A percentile compares a stretch with the other conserved stretches of the same genome.
These are phyloP conservation scores for Pyropia haitanensis DNA, from an alignment of 23 red algal species.

Conservation along the genomic window DNA sequence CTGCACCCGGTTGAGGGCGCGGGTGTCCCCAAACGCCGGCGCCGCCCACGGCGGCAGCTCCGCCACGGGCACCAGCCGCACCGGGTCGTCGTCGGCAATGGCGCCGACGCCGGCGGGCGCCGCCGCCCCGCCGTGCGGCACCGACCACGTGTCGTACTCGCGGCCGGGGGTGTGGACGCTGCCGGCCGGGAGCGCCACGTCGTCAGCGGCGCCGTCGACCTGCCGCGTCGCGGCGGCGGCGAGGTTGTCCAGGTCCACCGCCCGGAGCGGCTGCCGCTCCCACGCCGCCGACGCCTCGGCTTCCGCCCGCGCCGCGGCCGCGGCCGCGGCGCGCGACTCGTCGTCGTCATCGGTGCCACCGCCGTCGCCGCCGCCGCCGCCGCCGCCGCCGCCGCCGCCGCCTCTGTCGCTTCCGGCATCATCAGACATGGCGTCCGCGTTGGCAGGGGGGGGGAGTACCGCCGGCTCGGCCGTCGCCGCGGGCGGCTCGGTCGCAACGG, in stretches of 20 bases:
- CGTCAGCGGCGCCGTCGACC: slow-evolving; percentile 29
- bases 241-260: slow-evolving; percentile 61
- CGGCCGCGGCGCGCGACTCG: too few species aligned
- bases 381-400: too few species aligned
- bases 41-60: slow-evolving; percentile 32
- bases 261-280: slow-evolving; percentile 11
- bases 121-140: slow-evolving; percentile 11
- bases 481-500: too few species aligned
- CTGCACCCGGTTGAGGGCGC: slow-evolving; percentile 70
- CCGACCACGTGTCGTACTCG: slow-evolving; percentile 67
- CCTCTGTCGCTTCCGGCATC: too few species aligned
- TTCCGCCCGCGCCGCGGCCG: not conserved
- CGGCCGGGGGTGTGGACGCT: slow-evolving; percentile 39
- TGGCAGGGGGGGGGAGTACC: too few species aligned
- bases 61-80: slow-evolving; percentile 1
- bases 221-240: slow-evolving; percentile 25
- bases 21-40: slow-evolving; percentile 36
- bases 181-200: slow-evolving; percentile 44
- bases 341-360: too few species aligned
- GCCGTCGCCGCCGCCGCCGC: too few species aligned
- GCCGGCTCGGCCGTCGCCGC: too few species aligned
- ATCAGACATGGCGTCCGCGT: too few species aligned
- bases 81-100: not conserved
- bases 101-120: slow-evolving; percentile 6
- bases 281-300: not conserved